Conservation (phyloP, 108 stramenopile genomes). For the Epipyxis sp. region DNA sequence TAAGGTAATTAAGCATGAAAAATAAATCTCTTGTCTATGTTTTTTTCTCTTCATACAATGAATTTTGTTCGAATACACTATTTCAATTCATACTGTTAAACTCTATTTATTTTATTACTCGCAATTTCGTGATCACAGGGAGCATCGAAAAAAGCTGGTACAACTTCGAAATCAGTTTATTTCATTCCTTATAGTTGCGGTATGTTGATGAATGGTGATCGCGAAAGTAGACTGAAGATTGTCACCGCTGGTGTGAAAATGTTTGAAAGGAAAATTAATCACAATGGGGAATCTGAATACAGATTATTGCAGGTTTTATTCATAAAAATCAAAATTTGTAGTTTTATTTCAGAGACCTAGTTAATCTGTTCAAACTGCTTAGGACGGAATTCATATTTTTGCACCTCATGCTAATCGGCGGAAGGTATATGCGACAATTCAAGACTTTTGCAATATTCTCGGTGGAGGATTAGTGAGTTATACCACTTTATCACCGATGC, state of each 20-base stretch:
- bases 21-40: too few relatives aligned
- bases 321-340: too few relatives aligned
- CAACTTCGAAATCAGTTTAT: slow-evolving; percentile 14
- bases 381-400: neutral
- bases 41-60: too few relatives aligned
- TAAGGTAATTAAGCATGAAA: too few relatives aligned
- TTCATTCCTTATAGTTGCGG: neutral
- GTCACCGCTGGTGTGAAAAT: slow-evolving; percentile 24
- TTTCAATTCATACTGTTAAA: too few relatives aligned
- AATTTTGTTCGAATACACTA: too few relatives aligned
- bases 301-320: slow-evolving; percentile 9
- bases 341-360: too few relatives aligned
- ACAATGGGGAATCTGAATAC: neutral
- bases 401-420: neutral
- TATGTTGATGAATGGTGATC: neutral
- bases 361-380: too few relatives aligned
- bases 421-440: neutral
- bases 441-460: slow-evolving; percentile 28
- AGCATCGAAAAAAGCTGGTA: neutral
- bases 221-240: neutral
- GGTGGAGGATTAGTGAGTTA: slow-evolving; percentile 26
- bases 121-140: too few relatives aligned
- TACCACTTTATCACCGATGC: slow-evolving; percentile 8
- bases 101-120: too few relatives aligned
- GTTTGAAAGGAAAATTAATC: slow-evolving; percentile 7